Evolutionary conservation across 495 filamentous ascomycete species (phyloP), one percentile per base, ranked within the genome.

Genomic region (Xylaria longipes): DNA sequence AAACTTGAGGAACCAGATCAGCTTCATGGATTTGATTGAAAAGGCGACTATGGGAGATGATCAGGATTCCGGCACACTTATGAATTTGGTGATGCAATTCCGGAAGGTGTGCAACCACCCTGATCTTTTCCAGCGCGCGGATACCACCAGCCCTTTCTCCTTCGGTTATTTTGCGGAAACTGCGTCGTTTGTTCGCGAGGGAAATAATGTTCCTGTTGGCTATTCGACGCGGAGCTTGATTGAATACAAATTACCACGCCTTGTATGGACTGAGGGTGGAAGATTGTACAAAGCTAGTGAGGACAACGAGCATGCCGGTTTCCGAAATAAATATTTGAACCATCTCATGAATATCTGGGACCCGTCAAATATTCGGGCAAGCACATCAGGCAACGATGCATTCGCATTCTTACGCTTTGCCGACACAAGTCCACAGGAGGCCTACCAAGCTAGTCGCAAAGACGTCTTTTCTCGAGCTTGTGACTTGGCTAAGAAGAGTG

Each of bases 11-110:
- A 97, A 97, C 81, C 95, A 97, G 80, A 97, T 99, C 77, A 98
- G 94, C 81, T 94, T 99, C 76, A 96, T 98, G 89, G 96, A 99
- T 79, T 88, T 98, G 54, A 97, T 98, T 71, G 96, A 99, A 81
- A 98, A 98, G 87, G 95, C 95, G 14, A 93, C 95, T 5, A 85
- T 95, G 65, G 97, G 97, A 41, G 95, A 97, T 76, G 96, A 99
- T 48, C 90, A 93, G 73, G 97, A 98, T 76, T 95, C 93, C 35
- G 94, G 94, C 17, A 99, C 95, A 22, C 79, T 99, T 77, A 99
- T 99, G 96, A 99, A 98, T 79, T 86, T 99, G 72, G 96, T 99
- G 68, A 99, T 99, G 96, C 97, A 99, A 82, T 99, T 99, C 88
- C 90, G 96, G 68, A 99, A 99, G 84, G 97, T 99, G 65, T 99